Evolutionary conservation across 2,329 filamentous ascomycete species (phyloP), one percentile per base, ranked within the genome.

Genomic region (Pestalotiopsis sp.): DNA sequence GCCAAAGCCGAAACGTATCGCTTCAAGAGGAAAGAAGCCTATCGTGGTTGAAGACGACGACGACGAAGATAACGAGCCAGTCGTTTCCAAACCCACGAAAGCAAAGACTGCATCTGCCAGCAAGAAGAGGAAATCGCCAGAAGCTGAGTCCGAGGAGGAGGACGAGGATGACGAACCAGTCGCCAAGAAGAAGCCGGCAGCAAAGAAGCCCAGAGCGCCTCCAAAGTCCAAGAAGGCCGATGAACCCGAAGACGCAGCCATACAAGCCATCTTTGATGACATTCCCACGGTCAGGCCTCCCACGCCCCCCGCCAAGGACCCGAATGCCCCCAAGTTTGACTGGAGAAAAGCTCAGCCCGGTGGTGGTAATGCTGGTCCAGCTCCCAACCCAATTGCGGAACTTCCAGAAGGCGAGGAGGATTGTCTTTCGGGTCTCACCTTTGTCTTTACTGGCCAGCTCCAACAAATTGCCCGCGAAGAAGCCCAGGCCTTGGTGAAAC

Each of bases 381-480:
- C 93, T 20, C 88, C 89, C 7, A 87, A 87, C 63, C 84, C 88
- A 12, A 82, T 86, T 11, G 89, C 85, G 38, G 93, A 97, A 17
- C 82, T 98, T 64, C 96, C 96, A 0, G 87, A 89, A 23, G 96
- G 96, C 7, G 90, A 91, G 66, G 93, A 96, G 12, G 97, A 98
- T 74, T 99, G 96, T 77, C 87, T 99, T 68, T 91, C 91, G 67
- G 96, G 97, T 0, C 85, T 98, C 67, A 92, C 90, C 0, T 99
- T 99, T 77, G 96, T 99, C 36, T 99, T 99, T 75, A 99, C 97
- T 0, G 96, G 96, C 27, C 86, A 98, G 27, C 84, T 98, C 52
- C 88, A 93, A 70, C 91, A 88, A 0, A 88, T 98, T 68, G 91
- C 92, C 59, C 90, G 96, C 70, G 94, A 97, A 5, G 94, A 97